Conservation (phyloP, 495 filamentous ascomycete species). For the Cercophora newfieldiana region DNA sequence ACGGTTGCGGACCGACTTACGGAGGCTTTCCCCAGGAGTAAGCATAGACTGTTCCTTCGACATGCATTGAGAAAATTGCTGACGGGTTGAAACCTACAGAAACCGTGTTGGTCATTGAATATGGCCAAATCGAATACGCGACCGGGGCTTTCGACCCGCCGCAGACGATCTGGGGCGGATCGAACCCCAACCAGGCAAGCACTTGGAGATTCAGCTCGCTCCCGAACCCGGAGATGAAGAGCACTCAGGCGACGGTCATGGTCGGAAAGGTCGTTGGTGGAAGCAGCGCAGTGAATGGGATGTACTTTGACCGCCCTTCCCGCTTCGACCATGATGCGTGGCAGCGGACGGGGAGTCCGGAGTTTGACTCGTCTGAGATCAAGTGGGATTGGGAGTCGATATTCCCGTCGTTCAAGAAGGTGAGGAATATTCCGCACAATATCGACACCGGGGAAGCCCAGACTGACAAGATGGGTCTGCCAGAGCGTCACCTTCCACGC, state of each 20-base stretch:
- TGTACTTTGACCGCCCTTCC: slow-evolving; percentile 31
- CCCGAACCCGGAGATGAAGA: slow-evolving; percentile 21
- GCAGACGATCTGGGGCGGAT: slow-evolving; percentile 11
- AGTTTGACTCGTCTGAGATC: background rate
- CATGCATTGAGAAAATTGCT: background rate
- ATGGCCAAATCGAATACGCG: slow-evolving; percentile 34
- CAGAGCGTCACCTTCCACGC: slow-evolving; percentile 32
- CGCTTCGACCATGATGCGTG: slow-evolving; percentile 16
- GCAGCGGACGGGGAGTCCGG: background rate
- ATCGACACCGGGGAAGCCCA: background rate
- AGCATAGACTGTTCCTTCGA: background rate
- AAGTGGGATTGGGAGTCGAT: slow-evolving; percentile 2
- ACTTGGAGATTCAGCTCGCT: slow-evolving; percentile 7
- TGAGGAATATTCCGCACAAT: background rate
- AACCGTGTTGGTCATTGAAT: slow-evolving; percentile 44
- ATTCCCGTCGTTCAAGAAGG: slow-evolving; percentile 13
- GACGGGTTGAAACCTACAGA: slow-evolving; percentile 25
- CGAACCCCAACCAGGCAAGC: background rate
- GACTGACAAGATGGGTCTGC: background rate
- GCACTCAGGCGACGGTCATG: slow-evolving; percentile 31
- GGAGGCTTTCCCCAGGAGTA: slow-evolving; percentile 24
- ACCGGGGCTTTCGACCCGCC: slow-evolving; percentile 24
- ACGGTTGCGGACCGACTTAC: slow-evolving; percentile 42
- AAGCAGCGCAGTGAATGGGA: slow-evolving; percentile 45
- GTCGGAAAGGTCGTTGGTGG: slow-evolving; percentile 43